A percentile compares a stretch with the other conserved stretches of the same genome.
Evolutionary conservation across 2,329 filamentous ascomycete genomes (phyloP).

Genomic region (Pseudomassariella vexata): DNA sequence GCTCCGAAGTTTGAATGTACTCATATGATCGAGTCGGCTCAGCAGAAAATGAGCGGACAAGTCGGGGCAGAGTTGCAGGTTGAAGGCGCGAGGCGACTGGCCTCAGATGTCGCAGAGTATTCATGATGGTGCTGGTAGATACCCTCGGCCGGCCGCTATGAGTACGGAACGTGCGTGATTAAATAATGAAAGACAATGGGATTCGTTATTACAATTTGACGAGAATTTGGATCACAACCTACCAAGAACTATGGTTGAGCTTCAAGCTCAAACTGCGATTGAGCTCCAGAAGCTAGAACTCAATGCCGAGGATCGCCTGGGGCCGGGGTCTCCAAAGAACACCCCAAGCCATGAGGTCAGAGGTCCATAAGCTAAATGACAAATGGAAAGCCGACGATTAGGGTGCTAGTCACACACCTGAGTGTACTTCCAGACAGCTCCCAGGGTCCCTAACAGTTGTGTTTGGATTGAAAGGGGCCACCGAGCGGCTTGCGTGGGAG

Average conservation of each 20-base stretch:
- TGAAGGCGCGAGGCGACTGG: constrained; percentile 57
- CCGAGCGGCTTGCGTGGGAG: no score
- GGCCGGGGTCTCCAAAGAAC: not conserved
- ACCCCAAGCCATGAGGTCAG: constrained; percentile 7
- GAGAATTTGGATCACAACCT: no score
- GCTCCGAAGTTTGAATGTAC: constrained; percentile 74
- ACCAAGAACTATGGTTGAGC: not conserved
- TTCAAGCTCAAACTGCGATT: not conserved
- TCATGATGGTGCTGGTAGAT: constrained; percentile 34
- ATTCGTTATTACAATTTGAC: no score
- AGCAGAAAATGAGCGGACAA: constrained; percentile 48
- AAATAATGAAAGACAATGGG: no score
- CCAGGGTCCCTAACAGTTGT: no score
- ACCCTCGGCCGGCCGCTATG: no score
- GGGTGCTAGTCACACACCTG: no score
- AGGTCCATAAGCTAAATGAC: constrained; percentile 5
- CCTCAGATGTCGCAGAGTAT: constrained; percentile 51
- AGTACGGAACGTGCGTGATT: no score
- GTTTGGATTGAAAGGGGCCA: no score
- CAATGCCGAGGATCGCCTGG: constrained; percentile 8
- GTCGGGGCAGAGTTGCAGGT: constrained; percentile 48
- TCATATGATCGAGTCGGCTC: constrained; percentile 55
- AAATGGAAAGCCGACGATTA: no score
- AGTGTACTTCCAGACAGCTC: no score
- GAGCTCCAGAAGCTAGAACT: not conserved